Evolutionary conservation across 139 green algal species (phyloP).

Genomic region (Chlorella vulgaris): DNA sequence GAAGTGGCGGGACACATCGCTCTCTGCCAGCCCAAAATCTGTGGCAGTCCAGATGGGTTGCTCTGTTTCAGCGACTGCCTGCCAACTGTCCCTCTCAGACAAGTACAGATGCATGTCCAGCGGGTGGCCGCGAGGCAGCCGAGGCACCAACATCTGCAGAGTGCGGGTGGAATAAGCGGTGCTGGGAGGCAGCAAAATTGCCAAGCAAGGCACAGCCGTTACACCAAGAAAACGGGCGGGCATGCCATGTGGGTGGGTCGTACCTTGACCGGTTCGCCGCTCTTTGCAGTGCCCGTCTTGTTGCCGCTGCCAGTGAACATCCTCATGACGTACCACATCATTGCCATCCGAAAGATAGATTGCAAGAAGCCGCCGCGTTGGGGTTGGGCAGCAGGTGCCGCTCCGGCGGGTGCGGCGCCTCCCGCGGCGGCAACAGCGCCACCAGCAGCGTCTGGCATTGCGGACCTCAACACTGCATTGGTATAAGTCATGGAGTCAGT

Average conservation of each 20-base stretch:
- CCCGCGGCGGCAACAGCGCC: conserved; percentile 12
- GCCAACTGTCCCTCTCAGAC: conserved; percentile 14
- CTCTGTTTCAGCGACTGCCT: background rate
- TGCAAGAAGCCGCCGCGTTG: conserved; percentile 29
- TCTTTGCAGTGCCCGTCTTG: background rate
- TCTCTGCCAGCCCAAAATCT: conserved; percentile 31
- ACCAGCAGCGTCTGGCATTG: conserved; percentile 27
- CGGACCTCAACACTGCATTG: too few species aligned
- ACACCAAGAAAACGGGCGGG: background rate
- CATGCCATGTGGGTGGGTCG: background rate
- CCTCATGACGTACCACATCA: conserved; percentile 26
- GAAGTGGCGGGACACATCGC: background rate
- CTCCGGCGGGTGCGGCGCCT: background rate
- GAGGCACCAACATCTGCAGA: background rate
- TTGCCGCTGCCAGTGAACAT: conserved; percentile 41
- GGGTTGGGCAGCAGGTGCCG: background rate
- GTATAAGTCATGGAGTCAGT: too few species aligned
- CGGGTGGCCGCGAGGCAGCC: conserved; percentile 17
- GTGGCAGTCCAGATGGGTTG: conserved; percentile 33
- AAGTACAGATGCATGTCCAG: conserved; percentile 46
- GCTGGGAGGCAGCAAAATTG: background rate
- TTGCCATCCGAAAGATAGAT: background rate
- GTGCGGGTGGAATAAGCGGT: background rate
- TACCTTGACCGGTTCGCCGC: conserved; percentile 9
- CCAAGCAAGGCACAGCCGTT: background rate